Evolutionary conservation across 169 alveolate species (phyloP), one percentile per base, ranked within the genome.

Genomic region (Plasmodium reichenowi): DNA sequence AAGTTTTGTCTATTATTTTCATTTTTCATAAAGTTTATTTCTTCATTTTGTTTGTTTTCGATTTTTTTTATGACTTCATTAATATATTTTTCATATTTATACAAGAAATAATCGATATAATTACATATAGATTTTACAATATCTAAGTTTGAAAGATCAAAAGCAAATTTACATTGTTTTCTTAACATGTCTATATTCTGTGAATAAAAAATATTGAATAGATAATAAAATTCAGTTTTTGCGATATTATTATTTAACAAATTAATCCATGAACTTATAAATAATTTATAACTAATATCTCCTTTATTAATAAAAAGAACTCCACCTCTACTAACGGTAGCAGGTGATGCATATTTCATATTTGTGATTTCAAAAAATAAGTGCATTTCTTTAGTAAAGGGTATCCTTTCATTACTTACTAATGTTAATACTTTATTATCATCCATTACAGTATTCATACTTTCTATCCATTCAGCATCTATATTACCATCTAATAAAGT

Each of bases 381-480:
- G 86, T 99, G 97, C 97, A 98, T 96, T 76, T 96, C 97, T 64
- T 97, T 97, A 88, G 98, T 97, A 60, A 98, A 94, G 38, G 98
- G 98, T 87, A 98, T 97, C 62, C 99, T 94, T 93, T 98, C 99
- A 47, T 98, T 98, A 45, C 98, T 96, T 29, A 98, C 97, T 50
- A 98, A 94, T 10, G 99, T 98, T 15, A 98, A 95, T 26, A 98
- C 98, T 87, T 97, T 98, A 94, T 98, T 98, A 94, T 98, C 99
- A 92, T 98, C 99, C 97, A 98, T 96, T 60, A 97, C 99, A 45
- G 99, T 96, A 94, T 98, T 98, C 95, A 97, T 95, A 24, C 98
- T 95, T 94, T 98, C 99, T 67, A 97, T 97, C 99, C 99, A 98
- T 64, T 97, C 98, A n/a, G 99, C 99, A 86, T 98, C 99, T 52